Percentiles rank a stretch among this genome's conserved stretches.
These are phyloP conservation scores for Schwanniomyces occidentalis DNA, from an alignment of 805 yeast genomes.

Conservation along the genomic window DNA sequence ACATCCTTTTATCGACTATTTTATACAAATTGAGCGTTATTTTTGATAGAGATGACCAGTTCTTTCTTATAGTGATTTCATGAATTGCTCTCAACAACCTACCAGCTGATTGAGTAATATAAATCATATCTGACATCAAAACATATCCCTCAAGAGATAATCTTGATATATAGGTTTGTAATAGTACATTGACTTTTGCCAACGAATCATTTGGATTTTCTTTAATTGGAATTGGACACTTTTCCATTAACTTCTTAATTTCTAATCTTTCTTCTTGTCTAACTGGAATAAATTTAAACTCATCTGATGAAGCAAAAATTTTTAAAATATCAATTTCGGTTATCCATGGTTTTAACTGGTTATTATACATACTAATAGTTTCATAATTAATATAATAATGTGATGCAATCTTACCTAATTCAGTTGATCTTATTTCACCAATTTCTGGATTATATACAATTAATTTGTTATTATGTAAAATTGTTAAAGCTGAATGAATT, in stretches of 20 bases:
- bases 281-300: constrained; percentile 79
- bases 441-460: constrained; percentile 53
- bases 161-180: constrained; percentile 86
- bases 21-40: constrained; percentile 65
- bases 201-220: constrained; percentile 68
- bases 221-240: constrained; percentile 83
- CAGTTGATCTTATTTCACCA: constrained; percentile 49
- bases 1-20: constrained; percentile 76
- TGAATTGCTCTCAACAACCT: constrained; percentile 81
- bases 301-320: constrained; percentile 78
- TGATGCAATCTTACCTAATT: constrained; percentile 81
- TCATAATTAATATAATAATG: constrained; percentile 77
- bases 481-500: constrained; percentile 70
- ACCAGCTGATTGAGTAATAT: constrained; percentile 90
- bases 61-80: constrained; percentile 69
- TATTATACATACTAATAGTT: constrained; percentile 69
- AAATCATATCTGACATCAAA: constrained; percentile 87
- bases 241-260: constrained; percentile 62
- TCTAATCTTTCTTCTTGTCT: constrained; percentile 85
- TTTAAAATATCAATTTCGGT: constrained; percentile 73
- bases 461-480: constrained; percentile 57
- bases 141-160: constrained; percentile 84
- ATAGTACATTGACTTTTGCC: constrained; percentile 74
- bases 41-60: constrained; percentile 69
- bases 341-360: constrained; percentile 61